Evolutionary conservation across 495 filamentous ascomycete species (phyloP).

Genomic region (Podospora comata): DNA sequence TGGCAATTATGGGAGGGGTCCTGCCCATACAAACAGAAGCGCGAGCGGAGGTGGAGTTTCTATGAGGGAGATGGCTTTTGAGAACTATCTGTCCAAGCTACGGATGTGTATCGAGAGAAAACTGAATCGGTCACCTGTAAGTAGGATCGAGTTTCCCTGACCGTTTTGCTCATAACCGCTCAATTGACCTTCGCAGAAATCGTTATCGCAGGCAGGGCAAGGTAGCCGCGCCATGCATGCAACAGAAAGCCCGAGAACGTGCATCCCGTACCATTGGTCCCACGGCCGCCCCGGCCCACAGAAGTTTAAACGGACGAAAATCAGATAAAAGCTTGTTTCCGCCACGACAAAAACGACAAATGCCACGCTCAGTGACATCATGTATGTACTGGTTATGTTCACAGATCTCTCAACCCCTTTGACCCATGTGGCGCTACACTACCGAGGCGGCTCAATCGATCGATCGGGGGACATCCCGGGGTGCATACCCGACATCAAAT

Average conservation of each 20-base stretch:
- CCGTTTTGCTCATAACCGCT: too few species aligned
- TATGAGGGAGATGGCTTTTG: too few species aligned
- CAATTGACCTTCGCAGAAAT: not conserved
- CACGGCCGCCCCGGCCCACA: not conserved
- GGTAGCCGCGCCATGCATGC: not conserved
- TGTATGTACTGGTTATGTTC: not conserved
- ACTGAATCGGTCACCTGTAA: too few species aligned
- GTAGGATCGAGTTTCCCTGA: too few species aligned
- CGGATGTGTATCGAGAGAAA: too few species aligned
- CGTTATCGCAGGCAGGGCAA: not conserved
- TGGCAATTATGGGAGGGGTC: too few species aligned
- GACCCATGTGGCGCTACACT: not conserved
- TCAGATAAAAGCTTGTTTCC: slow-evolving; percentile 7
- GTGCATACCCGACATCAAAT: not conserved
- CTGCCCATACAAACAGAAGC: too few species aligned
- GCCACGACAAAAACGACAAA: not conserved
- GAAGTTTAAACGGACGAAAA: not conserved
- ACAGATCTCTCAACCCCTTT: not conserved
- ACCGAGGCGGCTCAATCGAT: not conserved
- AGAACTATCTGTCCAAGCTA: too few species aligned
- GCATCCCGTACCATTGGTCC: not conserved
- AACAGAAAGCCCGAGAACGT: not conserved
- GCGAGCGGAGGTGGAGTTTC: too few species aligned
- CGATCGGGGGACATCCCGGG: not conserved
- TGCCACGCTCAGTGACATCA: not conserved